Evolutionary conservation across 495 filamentous ascomycete genomes (phyloP), one percentile per base, ranked within the genome.

Genomic region (Aspergillus panamensis): DNA sequence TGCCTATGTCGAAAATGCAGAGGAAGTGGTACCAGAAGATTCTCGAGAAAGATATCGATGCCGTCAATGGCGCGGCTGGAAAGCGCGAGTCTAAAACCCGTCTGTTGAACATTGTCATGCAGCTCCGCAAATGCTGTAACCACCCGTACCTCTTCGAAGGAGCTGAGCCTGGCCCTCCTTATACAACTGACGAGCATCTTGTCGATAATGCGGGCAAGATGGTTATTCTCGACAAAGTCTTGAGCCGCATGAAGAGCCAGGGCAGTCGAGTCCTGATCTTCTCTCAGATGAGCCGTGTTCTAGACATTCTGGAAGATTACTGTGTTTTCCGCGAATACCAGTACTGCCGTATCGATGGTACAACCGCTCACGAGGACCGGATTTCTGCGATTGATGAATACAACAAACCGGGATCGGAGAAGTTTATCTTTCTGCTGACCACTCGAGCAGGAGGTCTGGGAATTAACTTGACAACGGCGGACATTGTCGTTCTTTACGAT

Each of bases 91-190:
- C 93, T n/a, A 99, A 99, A 76, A 97, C 95, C 6, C 85, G 95
- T 43, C 82, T 99, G n/a, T 79, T 99, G 59, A 99, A 99, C 75
- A 99, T 99, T 68, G 95, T 99, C 59, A 99, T 99, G 95, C 95
- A 99, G 69, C 84, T 99, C 47, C 88, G 95, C 58, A 99, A 99
- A 72, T 99, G 95, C 70, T 97, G 95, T 74, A 99, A 99, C 64
- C 95, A 99, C 64, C 95, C 95, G 3, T 99, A 99, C 64, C 84
- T 99, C 2, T 99, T 99, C 62, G 95, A 99, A 65, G 95, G 95
- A 30, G 95, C 95, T 30, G 95, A 99, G 63, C 93, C 94, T 17
- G 95, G 95, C 29, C 95, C 95, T 5, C 95, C 95, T 12, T 99
- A 97, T 65, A 97, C 95, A 1, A 97, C 92, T 12, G 95, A 97